Base-by-base conservation (phyloP, 768 basidiomycete genomes). In the Phaeotremella skinneri region DNA sequence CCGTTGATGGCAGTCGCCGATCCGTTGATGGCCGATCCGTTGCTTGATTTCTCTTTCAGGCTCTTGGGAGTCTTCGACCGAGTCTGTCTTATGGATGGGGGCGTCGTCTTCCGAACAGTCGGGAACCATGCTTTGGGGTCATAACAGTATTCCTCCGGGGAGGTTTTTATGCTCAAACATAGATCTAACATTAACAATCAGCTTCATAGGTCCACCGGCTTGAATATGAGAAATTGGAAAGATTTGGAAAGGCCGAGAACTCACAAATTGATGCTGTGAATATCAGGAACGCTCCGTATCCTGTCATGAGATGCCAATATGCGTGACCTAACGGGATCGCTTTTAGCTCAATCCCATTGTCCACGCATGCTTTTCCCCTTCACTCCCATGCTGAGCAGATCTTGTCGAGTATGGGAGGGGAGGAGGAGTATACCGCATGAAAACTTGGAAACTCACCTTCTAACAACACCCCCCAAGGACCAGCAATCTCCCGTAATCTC, bases 271-370 rank as follows among this genome's bases (percentile, higher is more conserved):
- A 58, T 30, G 71, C 64, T 4, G 66, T 66, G 43, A 73, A 66
- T 27, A 75, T 68, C 16, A 67, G 52, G 61, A 64, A 76, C 4
- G 69, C 41, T 0, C 75, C 75, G 31, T 68, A 65, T 1, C 66
- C 68, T 0, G 75, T 74, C 59, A 68, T 54, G 20, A 76, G 29
- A 50, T 76, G 75, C 75, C 75, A 76, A 49, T 68, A 73, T 11
- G 61, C 64, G 52, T 68, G 64, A 26, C 67, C 66, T 64, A 34
- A 4, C 17, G 4, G 49, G 37, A 27, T 14, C 31, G 37, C 9
- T 26, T 53, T 2, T 26, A n/a, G 16, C n/a, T 20, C 32, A 27
- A 39, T 30, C 39, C 30, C 37, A 9, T 42, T 14, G n/a, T n/a
- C n/a, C n/a, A n/a, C n/a, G n/a, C n/a, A n/a, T n/a, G n/a, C n/a